Evolutionary conservation across 1,284 basidiomycete genomes (phyloP), one percentile per base, ranked within the genome.

Genomic region (Trametes hirsuta): DNA sequence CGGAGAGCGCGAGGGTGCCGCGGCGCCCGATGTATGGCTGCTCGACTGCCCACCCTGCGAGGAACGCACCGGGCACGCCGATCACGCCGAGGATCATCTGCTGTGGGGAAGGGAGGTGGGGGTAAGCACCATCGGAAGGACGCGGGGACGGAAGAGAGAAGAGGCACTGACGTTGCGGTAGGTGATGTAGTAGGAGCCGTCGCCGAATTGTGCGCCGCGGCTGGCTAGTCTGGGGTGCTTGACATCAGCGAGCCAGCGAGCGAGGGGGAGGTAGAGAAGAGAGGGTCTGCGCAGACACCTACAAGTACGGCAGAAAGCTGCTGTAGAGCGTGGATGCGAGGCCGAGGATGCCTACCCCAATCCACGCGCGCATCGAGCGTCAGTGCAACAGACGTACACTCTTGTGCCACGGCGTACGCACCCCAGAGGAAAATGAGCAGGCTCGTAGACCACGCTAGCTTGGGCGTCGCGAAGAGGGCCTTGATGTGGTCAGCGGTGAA

Each of bases 1-100:
- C 81, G 46, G 81, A 81, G 52, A 85, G 73, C 0, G 83, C 78
- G 35, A 93, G 78, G 11, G 85, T 85, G 49, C 88, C 87, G 53
- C 79, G 81, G 35, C 90, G 80, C 18, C 90, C 90, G 18, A 90
- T 64, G 57, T 76, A 70, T 0, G 84, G 86, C 18, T 84, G 63
- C 62, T 90, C 87, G 42, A 90, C 86, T 34, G 84, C 72, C 74
- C 81, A 88, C 2, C 84, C 88, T 5, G 84, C 87, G 48, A 86
- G 69, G 35, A 90, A 75, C 0, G 86, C 86, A 5, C 88, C 86
- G 2, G 89, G 88, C 15, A 92, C 80, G 4, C 89, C 88, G 55
- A 86, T 80, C 2, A 83, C 77, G 53, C 83, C 84, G 34, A 91
- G 71, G 60, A 91, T 88, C 30, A 79, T 79, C 74, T 79, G 80